Evolutionary conservation across 371 early-diverging fungal species (phyloP), one percentile per base, ranked within the genome.

Genomic region (Apophysomyces variabilis): DNA sequence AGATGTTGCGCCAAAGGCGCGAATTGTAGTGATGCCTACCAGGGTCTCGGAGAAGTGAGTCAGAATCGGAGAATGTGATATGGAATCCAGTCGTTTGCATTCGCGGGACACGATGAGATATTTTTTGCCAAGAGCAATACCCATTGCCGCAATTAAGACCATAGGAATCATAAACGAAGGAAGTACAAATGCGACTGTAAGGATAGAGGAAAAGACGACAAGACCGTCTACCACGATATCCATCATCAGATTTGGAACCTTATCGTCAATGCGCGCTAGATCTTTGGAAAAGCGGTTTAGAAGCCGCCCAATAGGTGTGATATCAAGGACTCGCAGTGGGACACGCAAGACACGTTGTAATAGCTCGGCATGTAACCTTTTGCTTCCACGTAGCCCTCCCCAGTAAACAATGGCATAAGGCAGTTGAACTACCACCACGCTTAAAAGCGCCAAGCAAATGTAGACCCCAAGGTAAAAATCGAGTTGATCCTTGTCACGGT

Each of bases 221-320:
- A 86, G 60, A 21, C 84, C 61, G 7, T 90, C 82, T 46, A 76
- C 67, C 36, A 86, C 60, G 66, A 91, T 86, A 69, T 79, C 78
- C 16, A 76, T 69, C 18, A 85, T 58, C 35, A 77, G 74, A 36
- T 78, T 77, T 35, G 82, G 82, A 56, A 85, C 68, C n/a, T 71
- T 72, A 6, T 81, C 75, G 36, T 85, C 85, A 44, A 85, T 72
- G 0, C 82, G 79, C 39, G 81, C 82, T 39, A 85, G 77, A 45
- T 85, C 85, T 18, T 73, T 70, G 38, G 75, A 67, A 45, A 96
- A 95, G n/a, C 96, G 83, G 73, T 93, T 93, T 69, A 95, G 69
- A 54, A 96, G 90, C 11, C 95, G 89, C 7, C 96, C 96, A 9
- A 95, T 71, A 8, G 97, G 97, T 12, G 96, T 97, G n/a, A 82